Base-by-base conservation (phyloP, 2,329 filamentous ascomycete genomes). In the Hirsutella thompsonii region DNA sequence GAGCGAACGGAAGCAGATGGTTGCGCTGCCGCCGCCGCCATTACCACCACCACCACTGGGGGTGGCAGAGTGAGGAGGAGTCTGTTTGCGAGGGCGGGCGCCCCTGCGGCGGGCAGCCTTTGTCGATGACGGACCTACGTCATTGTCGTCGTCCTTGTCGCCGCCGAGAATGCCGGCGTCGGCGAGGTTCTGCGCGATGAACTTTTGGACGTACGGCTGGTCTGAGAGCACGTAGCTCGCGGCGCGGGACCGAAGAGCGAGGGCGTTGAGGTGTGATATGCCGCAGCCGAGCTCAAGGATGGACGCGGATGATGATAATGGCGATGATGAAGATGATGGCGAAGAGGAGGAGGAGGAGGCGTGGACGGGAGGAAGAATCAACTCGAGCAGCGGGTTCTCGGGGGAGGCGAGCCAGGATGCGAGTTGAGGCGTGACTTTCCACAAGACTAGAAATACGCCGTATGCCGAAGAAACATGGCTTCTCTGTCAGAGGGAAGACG, bases 221-320 rank as follows among this genome's bases (percentile, higher is more conserved):
- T 98, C 92, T 0, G 89, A 94, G 36, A 92, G 77, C 36, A 88
- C 69, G 56, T 92, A 93, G 44, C 67, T 67, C 19, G 57, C 49
- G 16, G 93, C 69, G 3, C 63, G 64, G 2, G 75, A 72, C 2
- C 74, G 72, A 11, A 94, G 61, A 6, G 76, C 66, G 30, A 92
- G 66, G 3, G 82, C 86, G 28, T 89, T 74, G 29, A 96, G 68
- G 16, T 82, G 86, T 1, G 88, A 84, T 42, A 94, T 82, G 41
- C 92, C 92, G 57, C 86, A 88, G 35, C 92, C 92, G 5, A 98
- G 75, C 55, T 96, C 92, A 42, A 94, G 67, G 18, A 89, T 67
- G 5, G 83, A 79, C 2, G 64, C 9, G 11, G 20, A n/a, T n/a
- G n/a, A n/a, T n/a, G n/a, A n/a, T n/a, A n/a, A n/a, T n/a, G n/a